phyloP scores from a whole-genome alignment of 306 rosid species.

The Cicer arietinum region DNA sequence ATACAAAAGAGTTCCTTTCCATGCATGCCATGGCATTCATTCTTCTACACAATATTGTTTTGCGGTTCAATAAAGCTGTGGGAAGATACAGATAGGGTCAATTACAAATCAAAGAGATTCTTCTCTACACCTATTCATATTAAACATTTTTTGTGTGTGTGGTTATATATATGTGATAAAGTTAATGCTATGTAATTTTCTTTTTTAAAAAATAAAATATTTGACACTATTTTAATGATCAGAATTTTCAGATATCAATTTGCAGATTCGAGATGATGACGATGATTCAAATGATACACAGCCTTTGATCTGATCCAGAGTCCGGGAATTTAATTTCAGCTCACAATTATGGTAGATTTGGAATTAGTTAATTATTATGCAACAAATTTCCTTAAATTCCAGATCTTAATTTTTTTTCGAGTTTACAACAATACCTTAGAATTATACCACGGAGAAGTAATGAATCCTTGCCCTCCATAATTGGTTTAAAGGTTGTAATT shows the following conservation, averaged over 20 bases:
- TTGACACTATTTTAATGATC: slow-evolving; percentile 22
- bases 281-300: slow-evolving; percentile 1
- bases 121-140: background rate
- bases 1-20: slow-evolving; percentile 54
- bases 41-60: slow-evolving; percentile 32
- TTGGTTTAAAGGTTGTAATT: background rate
- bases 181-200: background rate
- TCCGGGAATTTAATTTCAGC: slow-evolving; percentile 12
- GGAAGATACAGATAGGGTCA: slow-evolving; percentile 95
- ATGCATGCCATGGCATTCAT: slow-evolving; percentile 54
- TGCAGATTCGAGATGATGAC: slow-evolving; percentile 5
- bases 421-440: too few species aligned
- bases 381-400: background rate
- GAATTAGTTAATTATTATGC: background rate
- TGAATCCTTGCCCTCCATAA: background rate
- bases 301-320: slow-evolving; percentile 24
- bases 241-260: slow-evolving; percentile 39
- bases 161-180: background rate
- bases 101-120: slow-evolving; percentile 29
- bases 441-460: too few species aligned
- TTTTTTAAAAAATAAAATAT: background rate
- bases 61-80: slow-evolving; percentile 99
- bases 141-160: background rate
- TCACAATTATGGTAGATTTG: slow-evolving; percentile 21
- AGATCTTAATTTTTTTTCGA: slow-evolving; percentile 32